phyloP scores from a whole-genome alignment of 1,284 basidiomycete species.

The Pseudozyma flocculosa region DNA sequence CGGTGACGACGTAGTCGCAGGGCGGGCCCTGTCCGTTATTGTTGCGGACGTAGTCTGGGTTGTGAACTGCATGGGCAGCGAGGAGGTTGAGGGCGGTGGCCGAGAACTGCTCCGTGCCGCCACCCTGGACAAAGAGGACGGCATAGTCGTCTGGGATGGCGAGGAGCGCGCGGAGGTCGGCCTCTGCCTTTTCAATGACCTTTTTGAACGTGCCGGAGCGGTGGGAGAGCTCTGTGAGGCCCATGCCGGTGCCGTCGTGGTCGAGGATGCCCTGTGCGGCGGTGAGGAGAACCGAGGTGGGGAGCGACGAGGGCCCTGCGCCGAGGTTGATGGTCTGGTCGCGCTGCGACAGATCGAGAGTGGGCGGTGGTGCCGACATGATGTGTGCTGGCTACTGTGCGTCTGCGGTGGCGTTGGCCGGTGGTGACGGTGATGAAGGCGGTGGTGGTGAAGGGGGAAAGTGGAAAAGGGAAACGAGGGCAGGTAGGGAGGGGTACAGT shows the following conservation, averaged over 20 bases:
- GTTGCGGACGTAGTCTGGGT: conserved; percentile 41
- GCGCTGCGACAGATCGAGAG: conserved; percentile 31
- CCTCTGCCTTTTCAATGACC: conserved; percentile 50
- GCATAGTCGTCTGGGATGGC: conserved; percentile 49
- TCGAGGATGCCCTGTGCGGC: conserved; percentile 53
- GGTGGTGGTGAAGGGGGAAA: too few relatives aligned
- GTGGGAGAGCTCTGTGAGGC: conserved; percentile 55
- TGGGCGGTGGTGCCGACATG: conserved; percentile 7
- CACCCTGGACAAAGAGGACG: conserved; percentile 54
- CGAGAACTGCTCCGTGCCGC: conserved; percentile 56
- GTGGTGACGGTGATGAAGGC: neutral
- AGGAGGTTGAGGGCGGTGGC: conserved; percentile 55
- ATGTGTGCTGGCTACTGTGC: neutral
- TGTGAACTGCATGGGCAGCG: conserved; percentile 42
- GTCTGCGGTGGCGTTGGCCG: neutral
- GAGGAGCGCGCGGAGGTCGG: conserved; percentile 46
- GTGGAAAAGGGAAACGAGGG: too few relatives aligned
- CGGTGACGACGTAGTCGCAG: conserved; percentile 54
- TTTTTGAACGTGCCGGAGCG: conserved; percentile 52
- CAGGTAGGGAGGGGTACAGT: too few relatives aligned
- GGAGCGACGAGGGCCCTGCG: conserved; percentile 53
- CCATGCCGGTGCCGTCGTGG: conserved; percentile 52
- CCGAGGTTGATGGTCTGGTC: conserved; percentile 55
- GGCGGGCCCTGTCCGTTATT: conserved; percentile 42
- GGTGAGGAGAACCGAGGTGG: conserved; percentile 51